Evolutionary conservation across 306 rosid genomes (phyloP).

Genomic region (Heteromeles arbutifolia): DNA sequence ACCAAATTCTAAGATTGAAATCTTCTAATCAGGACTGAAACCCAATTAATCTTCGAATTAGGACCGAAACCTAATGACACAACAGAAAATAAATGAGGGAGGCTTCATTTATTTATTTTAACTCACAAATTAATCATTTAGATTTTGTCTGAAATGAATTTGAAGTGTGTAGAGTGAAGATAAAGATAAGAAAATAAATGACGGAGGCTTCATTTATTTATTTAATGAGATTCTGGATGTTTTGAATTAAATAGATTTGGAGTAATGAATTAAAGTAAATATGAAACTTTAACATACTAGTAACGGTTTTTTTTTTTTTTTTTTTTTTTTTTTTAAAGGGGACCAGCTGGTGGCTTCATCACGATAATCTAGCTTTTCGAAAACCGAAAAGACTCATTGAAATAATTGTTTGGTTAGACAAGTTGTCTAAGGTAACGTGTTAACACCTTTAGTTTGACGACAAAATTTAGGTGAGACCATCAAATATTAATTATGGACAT

Average conservation of each 20-base stretch:
- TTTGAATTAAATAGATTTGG: too few relatives aligned
- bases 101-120: too few relatives aligned
- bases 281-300: too few relatives aligned
- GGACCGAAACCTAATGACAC: too few relatives aligned
- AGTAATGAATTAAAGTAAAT: too few relatives aligned
- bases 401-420: background rate
- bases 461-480: background rate
- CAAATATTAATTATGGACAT: background rate
- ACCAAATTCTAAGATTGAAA: too few relatives aligned
- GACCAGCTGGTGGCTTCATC: fast-evolving
- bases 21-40: too few relatives aligned
- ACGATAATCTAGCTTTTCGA: fast-evolving
- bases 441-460: background rate
- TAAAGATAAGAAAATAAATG: background rate
- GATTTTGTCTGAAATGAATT: background rate
- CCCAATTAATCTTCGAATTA: too few relatives aligned
- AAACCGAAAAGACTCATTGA: fast-evolving
- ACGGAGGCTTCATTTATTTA: background rate
- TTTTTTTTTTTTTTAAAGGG: too few relatives aligned
- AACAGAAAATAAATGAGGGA: too few relatives aligned
- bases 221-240: too few relatives aligned
- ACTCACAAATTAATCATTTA: background rate
- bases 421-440: background rate
- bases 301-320: too few relatives aligned
- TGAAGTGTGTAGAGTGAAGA: background rate